These are phyloP conservation scores for Diphasiastrum complanatum DNA, from an alignment of 83 land plant genomes.

Conservation along the genomic window DNA sequence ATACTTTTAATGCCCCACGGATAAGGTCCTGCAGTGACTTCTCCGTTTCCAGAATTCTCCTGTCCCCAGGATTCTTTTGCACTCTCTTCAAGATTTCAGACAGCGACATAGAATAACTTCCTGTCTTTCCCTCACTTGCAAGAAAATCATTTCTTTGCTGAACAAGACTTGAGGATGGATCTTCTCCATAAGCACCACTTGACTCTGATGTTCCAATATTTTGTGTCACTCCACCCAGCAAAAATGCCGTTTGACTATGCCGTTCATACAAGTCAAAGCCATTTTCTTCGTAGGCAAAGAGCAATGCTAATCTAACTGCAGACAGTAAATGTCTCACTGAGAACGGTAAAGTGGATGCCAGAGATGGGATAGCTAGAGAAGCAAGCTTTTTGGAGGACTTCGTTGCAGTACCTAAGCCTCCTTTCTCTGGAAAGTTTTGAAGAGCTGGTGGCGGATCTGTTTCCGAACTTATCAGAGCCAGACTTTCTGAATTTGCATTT, in stretches of 20 bases:
- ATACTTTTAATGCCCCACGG: conserved; percentile 78
- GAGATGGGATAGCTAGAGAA: conserved; percentile 55
- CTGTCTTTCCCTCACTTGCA: conserved; percentile 19
- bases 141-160: conserved; percentile 22
- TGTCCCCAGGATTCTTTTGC: conserved; percentile 79
- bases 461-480: too few relatives aligned
- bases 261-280: too few relatives aligned
- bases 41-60: conserved; percentile 72
- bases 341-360: conserved; percentile 82
- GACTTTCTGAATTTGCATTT: too few relatives aligned
- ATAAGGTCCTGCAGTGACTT: conserved; percentile 89
- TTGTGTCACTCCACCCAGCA: too few relatives aligned
- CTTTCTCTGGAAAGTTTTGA: too few relatives aligned
- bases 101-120: conserved; percentile 53
- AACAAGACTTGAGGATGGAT: conserved; percentile 16
- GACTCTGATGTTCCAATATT: too few relatives aligned
- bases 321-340: conserved; percentile 83
- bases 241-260: too few relatives aligned
- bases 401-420: too few relatives aligned
- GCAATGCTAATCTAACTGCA: conserved; percentile 70
- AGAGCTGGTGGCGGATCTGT: too few relatives aligned
- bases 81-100: conserved; percentile 74
- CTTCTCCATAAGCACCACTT: not conserved
- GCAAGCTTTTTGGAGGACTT: conserved; percentile 13
- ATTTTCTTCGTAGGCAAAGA: too few relatives aligned